A percentile compares a stretch with the other conserved stretches of the same genome.
phyloP scores from a whole-genome alignment of 805 yeast genomes.

The Barnettozyma sp. region DNA sequence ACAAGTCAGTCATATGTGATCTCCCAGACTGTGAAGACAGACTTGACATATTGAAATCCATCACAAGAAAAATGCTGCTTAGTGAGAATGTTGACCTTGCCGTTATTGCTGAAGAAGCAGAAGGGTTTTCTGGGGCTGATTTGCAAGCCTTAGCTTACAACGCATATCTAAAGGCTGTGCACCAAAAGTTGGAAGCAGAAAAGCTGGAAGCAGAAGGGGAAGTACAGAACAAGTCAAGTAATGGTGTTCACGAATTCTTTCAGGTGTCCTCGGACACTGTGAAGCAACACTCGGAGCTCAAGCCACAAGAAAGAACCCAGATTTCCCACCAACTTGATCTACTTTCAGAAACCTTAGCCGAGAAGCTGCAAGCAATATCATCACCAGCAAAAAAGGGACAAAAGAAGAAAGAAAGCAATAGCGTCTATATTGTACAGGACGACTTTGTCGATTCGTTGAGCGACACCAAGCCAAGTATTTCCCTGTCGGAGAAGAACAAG shows the following conservation, averaged over 20 bases:
- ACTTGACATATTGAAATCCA: conserved; percentile 57
- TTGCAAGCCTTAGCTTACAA: conserved; percentile 87
- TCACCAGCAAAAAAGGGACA: too few species aligned
- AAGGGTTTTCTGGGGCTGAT: conserved; percentile 92
- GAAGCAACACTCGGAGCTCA: conserved; percentile 18
- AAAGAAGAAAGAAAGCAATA: conserved; percentile 18
- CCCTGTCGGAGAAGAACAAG: conserved; percentile 59
- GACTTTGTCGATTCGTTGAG: conserved; percentile 57
- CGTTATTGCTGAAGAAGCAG: conserved; percentile 50
- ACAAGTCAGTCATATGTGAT: conserved; percentile 85
- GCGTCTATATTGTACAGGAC: conserved; percentile 40
- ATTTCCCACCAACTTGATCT: conserved; percentile 38
- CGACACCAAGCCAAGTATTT: conserved; percentile 88
- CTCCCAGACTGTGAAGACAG: conserved; percentile 72
- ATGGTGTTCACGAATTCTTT: conserved; percentile 34
- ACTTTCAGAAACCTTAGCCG: conserved; percentile 15
- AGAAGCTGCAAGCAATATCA: conserved; percentile 1
- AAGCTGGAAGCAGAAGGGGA: conserved; percentile 27
- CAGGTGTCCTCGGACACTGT: conserved; percentile 29
- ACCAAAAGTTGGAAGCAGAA: conserved; percentile 50
- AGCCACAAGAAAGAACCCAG: conserved; percentile 36
- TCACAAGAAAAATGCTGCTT: conserved; percentile 55
- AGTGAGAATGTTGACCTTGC: conserved; percentile 42
- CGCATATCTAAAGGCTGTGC: conserved; percentile 84
- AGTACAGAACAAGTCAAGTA: conserved; percentile 8